Evolutionary conservation across 2,329 filamentous ascomycete genomes (phyloP).

Genomic region (Botrytis deweyae): DNA sequence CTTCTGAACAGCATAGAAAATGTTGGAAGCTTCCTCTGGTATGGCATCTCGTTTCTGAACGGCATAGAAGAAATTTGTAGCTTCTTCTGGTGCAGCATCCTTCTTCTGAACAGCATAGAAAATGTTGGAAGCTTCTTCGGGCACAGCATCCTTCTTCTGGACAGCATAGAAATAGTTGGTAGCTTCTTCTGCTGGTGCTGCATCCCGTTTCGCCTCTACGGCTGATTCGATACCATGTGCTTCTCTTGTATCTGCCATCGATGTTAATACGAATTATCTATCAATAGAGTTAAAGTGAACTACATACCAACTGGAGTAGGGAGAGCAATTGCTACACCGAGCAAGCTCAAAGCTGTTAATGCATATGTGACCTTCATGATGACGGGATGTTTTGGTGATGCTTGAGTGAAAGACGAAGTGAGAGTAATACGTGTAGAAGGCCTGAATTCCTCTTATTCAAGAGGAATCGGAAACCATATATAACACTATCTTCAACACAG

Average conservation of each 20-base stretch:
- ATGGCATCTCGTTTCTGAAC: not conserved
- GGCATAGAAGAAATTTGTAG: not conserved
- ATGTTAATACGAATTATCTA: not conserved
- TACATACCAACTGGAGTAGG: not conserved
- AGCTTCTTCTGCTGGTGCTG: not conserved
- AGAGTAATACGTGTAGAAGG: not conserved
- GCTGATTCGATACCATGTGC: not conserved
- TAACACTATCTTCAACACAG: not conserved
- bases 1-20: not conserved
- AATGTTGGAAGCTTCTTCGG: not conserved
- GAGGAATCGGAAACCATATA: not conserved
- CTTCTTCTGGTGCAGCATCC: not conserved
- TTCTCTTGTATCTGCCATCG: not conserved
- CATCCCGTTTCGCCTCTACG: not conserved
- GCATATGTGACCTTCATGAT: slow-evolving; percentile 13
- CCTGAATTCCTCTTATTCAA: not conserved
- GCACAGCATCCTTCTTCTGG: not conserved
- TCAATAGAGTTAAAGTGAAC: not conserved
- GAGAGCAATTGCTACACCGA: not conserved
- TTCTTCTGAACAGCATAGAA: not conserved
- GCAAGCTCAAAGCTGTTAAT: slow-evolving; percentile 7
- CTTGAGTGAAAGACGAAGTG: not conserved
- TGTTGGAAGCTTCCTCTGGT: not conserved
- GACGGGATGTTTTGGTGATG: not conserved
- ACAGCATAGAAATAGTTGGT: not conserved